Percentiles rank a stretch among this genome's conserved stretches.
Conservation (phyloP, 305 asterid species). For the Ilex paraguariensis region DNA sequence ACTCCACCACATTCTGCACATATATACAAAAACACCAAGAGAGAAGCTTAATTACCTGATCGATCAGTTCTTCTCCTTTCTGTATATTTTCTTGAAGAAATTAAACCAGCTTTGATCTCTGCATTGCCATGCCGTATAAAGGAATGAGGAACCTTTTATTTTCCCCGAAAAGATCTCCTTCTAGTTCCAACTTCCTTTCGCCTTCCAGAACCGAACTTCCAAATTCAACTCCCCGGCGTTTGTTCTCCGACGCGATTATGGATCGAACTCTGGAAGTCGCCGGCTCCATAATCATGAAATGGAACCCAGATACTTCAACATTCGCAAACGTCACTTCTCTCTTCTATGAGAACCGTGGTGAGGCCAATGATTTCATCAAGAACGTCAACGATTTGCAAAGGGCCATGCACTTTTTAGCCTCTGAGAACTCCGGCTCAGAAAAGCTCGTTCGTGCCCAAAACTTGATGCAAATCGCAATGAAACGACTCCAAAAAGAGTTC, state of each 20-base stretch:
- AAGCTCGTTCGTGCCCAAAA: neutral
- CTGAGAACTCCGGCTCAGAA: neutral
- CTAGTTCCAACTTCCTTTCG: neutral
- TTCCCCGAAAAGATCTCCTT: neutral
- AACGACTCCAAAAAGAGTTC: too few relatives aligned
- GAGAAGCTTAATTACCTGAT: neutral
- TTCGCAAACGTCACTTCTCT: too few relatives aligned
- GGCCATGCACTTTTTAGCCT: neutral
- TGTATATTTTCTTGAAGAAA: too few relatives aligned
- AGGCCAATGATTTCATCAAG: neutral
- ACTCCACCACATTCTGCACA: neutral
- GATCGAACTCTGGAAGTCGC: too few relatives aligned
- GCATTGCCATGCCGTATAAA: neutral
- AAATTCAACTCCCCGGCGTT: too few relatives aligned
- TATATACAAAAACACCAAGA: neutral
- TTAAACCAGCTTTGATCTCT: neutral
- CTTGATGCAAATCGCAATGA: too few relatives aligned
- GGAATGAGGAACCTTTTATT: neutral
- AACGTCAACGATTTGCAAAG: neutral
- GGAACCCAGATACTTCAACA: too few relatives aligned
- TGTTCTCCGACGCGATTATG: too few relatives aligned
- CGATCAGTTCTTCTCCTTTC: neutral
- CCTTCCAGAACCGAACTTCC: neutral
- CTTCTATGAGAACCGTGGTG: too few relatives aligned
- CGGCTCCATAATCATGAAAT: too few relatives aligned